Evolutionary conservation across 805 yeast genomes (phyloP).

Genomic region (Candida suzukii): DNA sequence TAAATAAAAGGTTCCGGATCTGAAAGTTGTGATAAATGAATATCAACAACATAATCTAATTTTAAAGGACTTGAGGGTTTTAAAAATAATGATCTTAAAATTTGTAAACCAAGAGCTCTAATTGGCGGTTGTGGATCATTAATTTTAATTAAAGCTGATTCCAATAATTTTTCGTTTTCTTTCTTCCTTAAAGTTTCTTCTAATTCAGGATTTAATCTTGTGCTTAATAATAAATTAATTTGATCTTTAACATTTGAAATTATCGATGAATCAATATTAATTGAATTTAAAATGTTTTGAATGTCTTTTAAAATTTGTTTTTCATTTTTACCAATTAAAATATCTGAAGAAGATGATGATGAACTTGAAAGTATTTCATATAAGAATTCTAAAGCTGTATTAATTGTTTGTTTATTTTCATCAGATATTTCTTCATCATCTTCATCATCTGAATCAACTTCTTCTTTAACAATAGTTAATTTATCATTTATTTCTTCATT

Average conservation of each 20-base stretch:
- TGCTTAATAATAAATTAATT: background rate
- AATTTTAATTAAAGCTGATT: conserved; percentile 58
- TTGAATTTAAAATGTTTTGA: background rate
- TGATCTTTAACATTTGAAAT: too few relatives aligned
- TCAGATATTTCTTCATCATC: conserved; percentile 25
- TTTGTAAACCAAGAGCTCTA: conserved; percentile 75
- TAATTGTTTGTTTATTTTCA: conserved; percentile 23
- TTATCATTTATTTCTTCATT: background rate
- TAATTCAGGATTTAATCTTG: conserved; percentile 1
- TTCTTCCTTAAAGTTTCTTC: conserved; percentile 11
- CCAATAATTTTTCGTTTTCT: conserved; percentile 33
- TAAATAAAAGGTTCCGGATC: conserved; percentile 87
- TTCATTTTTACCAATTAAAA: background rate
- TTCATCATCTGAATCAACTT: conserved; percentile 34
- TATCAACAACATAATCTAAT: conserved; percentile 45
- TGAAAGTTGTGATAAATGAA: conserved; percentile 57
- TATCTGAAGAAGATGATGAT: conserved; percentile 15
- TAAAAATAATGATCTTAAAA: conserved; percentile 49
- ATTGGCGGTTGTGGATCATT: conserved; percentile 79
- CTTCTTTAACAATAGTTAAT: conserved; percentile 12
- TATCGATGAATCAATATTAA: background rate
- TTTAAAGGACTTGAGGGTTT: conserved; percentile 44
- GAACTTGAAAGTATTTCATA: conserved; percentile 32
- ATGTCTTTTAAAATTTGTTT: background rate
- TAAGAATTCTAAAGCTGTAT: conserved; percentile 30